Conservation (phyloP, 75 land plant genomes). For the Sequoia sempervirens region DNA sequence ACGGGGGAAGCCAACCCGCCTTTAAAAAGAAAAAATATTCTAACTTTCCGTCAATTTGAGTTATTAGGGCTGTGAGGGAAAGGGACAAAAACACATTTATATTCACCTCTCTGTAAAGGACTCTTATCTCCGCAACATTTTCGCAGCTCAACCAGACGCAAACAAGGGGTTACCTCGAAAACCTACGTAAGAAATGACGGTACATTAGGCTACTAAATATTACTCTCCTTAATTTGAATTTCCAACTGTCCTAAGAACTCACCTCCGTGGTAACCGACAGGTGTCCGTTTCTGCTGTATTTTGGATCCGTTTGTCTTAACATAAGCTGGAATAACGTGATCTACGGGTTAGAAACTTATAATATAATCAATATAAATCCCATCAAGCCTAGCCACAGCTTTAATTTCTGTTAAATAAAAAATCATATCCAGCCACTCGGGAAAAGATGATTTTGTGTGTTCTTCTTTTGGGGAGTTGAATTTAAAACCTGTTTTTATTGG, state of each 20-base stretch:
- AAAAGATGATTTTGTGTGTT: background rate
- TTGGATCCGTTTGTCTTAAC: constrained; percentile 24
- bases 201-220: too few relatives aligned
- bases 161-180: constrained; percentile 54
- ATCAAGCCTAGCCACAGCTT: too few relatives aligned
- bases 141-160: constrained; percentile 53
- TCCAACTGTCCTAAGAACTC: background rate
- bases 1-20: too few relatives aligned
- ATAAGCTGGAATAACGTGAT: constrained; percentile 30
- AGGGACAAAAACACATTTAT: background rate
- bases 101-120: background rate
- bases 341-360: background rate
- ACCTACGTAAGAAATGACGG: constrained; percentile 17
- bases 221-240: background rate
- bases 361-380: too few relatives aligned
- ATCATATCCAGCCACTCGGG: too few relatives aligned
- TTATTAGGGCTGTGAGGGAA: background rate
- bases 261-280: constrained; percentile 15
- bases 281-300: constrained; percentile 17
- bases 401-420: too few relatives aligned
- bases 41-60: too few relatives aligned
- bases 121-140: constrained; percentile 21
- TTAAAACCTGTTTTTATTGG: too few relatives aligned
- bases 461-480: too few relatives aligned
- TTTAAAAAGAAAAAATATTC: too few relatives aligned